Conservation (phyloP, 495 filamentous ascomycete species). For the Aspergillus leporis region DNA sequence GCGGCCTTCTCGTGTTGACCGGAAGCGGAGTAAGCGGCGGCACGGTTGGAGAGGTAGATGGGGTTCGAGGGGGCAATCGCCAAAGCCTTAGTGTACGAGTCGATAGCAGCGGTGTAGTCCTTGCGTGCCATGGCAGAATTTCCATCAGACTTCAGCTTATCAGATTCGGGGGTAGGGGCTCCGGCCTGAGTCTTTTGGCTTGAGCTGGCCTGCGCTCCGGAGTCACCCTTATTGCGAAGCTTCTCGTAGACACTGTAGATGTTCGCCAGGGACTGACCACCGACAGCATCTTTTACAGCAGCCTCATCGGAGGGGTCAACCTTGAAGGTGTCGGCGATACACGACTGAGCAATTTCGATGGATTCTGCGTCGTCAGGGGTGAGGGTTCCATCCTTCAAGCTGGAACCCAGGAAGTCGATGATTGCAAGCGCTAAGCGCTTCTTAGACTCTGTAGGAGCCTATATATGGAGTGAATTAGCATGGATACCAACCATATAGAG, state of each 20-base stretch:
- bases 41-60: slow-evolving; percentile 96
- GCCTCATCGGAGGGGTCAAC: slow-evolving; percentile 78
- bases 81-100: slow-evolving; percentile 82
- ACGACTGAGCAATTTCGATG: slow-evolving; percentile 88
- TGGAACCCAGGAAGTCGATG: slow-evolving; percentile 87
- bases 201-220: slow-evolving; percentile 22
- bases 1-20: slow-evolving; percentile 79
- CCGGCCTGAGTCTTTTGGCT: slow-evolving; percentile 34
- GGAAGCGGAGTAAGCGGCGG: slow-evolving; percentile 81
- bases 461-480: slow-evolving; percentile 2
- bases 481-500: not conserved
- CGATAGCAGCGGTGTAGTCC: slow-evolving; percentile 80
- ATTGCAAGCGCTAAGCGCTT: slow-evolving; percentile 97
- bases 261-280: slow-evolving; percentile 76
- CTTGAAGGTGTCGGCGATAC: slow-evolving; percentile 92
- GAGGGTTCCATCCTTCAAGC: slow-evolving; percentile 85
- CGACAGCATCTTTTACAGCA: slow-evolving; percentile 74
- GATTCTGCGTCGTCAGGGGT: slow-evolving; percentile 83
- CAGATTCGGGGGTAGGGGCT: slow-evolving; percentile 65
- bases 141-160: slow-evolving; percentile 84
- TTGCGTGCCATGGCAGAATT: slow-evolving; percentile 93
- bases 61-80: slow-evolving; percentile 79
- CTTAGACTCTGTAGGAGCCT: slow-evolving; percentile 70
- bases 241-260: slow-evolving; percentile 98
- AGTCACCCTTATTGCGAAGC: slow-evolving; percentile 66